Evolutionary conservation across 1,284 basidiomycete genomes (phyloP), one percentile per base, ranked within the genome.

Genomic region (Cutaneotrichosporon sp.): DNA sequence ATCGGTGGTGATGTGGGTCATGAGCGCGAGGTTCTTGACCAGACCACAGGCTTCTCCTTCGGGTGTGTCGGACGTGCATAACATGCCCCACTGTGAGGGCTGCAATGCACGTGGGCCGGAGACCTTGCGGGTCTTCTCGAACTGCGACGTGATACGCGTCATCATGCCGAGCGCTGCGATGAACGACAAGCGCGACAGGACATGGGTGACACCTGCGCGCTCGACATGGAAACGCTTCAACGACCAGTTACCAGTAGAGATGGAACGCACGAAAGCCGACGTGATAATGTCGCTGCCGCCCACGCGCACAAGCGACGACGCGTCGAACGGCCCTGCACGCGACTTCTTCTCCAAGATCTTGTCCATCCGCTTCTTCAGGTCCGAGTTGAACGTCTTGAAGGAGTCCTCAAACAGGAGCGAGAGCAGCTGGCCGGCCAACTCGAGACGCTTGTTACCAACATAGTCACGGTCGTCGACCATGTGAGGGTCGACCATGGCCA

Each of bases 161-260:
- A 99, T 99, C 97, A 99, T 99, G 40, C 97, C 97, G 22, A 99
- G 85, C 1, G 97, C 97, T 62, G 94, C 92, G 77, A 99, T 98
- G 85, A 95, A 99, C 71, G 89, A 91, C 56, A 99, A 83, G 34
- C 97, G 88, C 74, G 91, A 95, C 32, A 99, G 86, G 64, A 99
- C 97, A 78, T 99, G 97, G 5, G 97, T 99, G 59, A 99, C 94
- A 62, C 97, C 97, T 0, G 97, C 97, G 50, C 97, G 88, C 78
- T 99, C 97, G 92, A 99, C 99, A 84, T 97, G 97, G 87, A 99
- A 99, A 66, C 97, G 91, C 81, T 99, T 99, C 62, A 99, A 84
- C 30, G 92, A 94, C 97, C 97, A 99, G 76, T 99, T 99, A 8
- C 97, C 97, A 0, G 97, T 99, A 11, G 96, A 97, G 71, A 99